Evolutionary conservation across 306 rosid genomes (phyloP), one percentile per base, ranked within the genome.

Genomic region (Acacia confusa): DNA sequence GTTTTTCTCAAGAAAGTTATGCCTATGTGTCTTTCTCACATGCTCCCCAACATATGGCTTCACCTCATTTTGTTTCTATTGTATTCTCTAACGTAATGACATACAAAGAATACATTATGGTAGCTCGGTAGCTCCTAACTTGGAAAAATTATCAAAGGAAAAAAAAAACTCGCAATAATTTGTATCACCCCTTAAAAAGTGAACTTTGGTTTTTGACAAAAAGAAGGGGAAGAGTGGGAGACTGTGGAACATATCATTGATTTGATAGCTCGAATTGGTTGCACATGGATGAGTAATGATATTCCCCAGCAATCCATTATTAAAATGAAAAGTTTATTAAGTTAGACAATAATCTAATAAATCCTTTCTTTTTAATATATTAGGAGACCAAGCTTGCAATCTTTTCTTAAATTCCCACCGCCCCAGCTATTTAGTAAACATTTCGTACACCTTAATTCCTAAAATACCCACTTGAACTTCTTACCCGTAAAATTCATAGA

Each of bases 211-310:
- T 47, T 71, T 86, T 70, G 79, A 85, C 45, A 19, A 74, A 58
- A 77, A 58, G 63, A 47, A 53, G 16, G 75, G 40, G 78, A 55
- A 50, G 72, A 57, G 64, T n/a, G 64, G 64, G 8, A 57, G 79
- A 70, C 79, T 76, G 76, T 79, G 86, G 84, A 82, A 76, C 88
- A 61, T 79, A 76, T 86, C 84, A 82, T 79, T 82, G 79, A 75
- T 74, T 82, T 79, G 48, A 52, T 81, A 44, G 84, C 78, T 61
- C 76, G 72, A 82, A 76, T 71, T 82, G 84, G 82, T 43, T 70
- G 88, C 88, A 86, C 88, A 86, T 86, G 88, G 80, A 16, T 55
- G 45, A 32, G 69, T 78, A 79, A 86, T 82, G 48, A 86, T 79
- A 82, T 82, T 82, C 81, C 72, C 45, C 70, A 84, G 77, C 67